Percentiles rank a stretch among this genome's conserved stretches.
Evolutionary conservation across 2,329 filamentous ascomycete species (phyloP).

Genomic region (Xylaria sp.): DNA sequence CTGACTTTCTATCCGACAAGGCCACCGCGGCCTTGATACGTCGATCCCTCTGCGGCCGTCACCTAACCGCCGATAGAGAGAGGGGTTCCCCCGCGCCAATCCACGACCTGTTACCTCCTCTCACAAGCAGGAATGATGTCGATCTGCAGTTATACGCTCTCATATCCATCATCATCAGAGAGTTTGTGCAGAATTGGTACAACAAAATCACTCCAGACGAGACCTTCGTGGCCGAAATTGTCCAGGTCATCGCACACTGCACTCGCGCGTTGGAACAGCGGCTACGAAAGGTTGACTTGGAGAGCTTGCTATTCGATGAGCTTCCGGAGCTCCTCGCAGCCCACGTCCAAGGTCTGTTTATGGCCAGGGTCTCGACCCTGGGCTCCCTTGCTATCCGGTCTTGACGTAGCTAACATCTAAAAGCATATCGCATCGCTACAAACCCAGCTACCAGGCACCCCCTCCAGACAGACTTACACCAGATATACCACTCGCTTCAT

Average conservation of each 20-base stretch:
- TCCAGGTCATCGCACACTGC: slow-evolving; percentile 92
- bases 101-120: slow-evolving; percentile 84
- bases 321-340: slow-evolving; percentile 82
- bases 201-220: slow-evolving; percentile 90
- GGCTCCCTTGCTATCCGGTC: background rate
- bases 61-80: slow-evolving; percentile 68
- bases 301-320: slow-evolving; percentile 86
- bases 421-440: slow-evolving; percentile 79
- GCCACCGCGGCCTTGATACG: slow-evolving; percentile 85
- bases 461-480: slow-evolving; percentile 69
- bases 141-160: slow-evolving; percentile 94
- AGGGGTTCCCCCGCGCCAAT: slow-evolving; percentile 68
- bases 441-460: slow-evolving; percentile 67
- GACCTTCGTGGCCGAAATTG: slow-evolving; percentile 84
- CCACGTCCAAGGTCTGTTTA: slow-evolving; percentile 77
- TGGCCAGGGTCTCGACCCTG: slow-evolving; percentile 24
- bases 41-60: slow-evolving; percentile 82
- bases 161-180: slow-evolving; percentile 87
- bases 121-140: slow-evolving; percentile 94
- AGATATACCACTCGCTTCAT: slow-evolving; percentile 84
- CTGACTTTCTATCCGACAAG: slow-evolving; percentile 75
- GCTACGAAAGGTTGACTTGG: slow-evolving; percentile 82
- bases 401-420: slow-evolving; percentile 34
- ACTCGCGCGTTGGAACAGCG: slow-evolving; percentile 89
- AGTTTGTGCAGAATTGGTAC: slow-evolving; percentile 96